Percentiles rank a stretch among this genome's conserved stretches.
phyloP scores from a whole-genome alignment of 139 green algal species.

The Klebsormidium nitens region DNA sequence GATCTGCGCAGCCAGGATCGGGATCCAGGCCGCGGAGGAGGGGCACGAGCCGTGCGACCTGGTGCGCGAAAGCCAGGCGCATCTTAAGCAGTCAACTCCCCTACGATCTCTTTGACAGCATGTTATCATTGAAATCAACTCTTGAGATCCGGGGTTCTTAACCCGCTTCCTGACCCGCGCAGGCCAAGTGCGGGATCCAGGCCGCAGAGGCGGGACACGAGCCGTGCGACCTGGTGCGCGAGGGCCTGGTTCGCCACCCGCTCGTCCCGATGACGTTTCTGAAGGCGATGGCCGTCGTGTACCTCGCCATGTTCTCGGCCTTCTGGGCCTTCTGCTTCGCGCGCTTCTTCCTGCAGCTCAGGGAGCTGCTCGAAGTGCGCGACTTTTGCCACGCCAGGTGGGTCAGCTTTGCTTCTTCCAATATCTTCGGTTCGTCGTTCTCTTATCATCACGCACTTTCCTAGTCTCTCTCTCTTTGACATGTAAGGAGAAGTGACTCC shows the following conservation, averaged over 20 bases:
- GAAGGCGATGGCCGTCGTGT: conserved; percentile 52
- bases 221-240: conserved; percentile 30
- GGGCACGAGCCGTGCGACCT: too few species aligned
- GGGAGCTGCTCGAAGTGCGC: conserved; percentile 23
- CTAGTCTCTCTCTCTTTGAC: neutral
- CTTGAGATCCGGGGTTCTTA: too few species aligned
- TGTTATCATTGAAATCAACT: too few species aligned
- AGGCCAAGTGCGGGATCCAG: too few species aligned
- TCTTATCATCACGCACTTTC: neutral
- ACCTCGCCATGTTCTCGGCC: conserved; percentile 67
- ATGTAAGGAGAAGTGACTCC: too few species aligned
- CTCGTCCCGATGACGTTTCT: conserved; percentile 44
- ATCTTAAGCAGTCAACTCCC: too few species aligned
- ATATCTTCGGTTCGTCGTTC: neutral
- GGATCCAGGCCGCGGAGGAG: too few species aligned
- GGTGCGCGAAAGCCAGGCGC: too few species aligned
- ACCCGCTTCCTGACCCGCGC: too few species aligned
- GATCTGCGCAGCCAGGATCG: too few species aligned
- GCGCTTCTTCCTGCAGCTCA: conserved; percentile 32
- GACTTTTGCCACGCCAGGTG: conserved; percentile 27
- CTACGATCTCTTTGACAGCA: too few species aligned
- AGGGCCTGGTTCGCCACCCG: conserved; percentile 45
- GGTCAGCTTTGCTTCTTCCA: conserved; percentile 1
- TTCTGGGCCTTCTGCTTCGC: conserved; percentile 55
- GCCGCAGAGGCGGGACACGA: too few species aligned